Base-by-base conservation (phyloP, 306 rosid genomes). In the Quercus variabilis region DNA sequence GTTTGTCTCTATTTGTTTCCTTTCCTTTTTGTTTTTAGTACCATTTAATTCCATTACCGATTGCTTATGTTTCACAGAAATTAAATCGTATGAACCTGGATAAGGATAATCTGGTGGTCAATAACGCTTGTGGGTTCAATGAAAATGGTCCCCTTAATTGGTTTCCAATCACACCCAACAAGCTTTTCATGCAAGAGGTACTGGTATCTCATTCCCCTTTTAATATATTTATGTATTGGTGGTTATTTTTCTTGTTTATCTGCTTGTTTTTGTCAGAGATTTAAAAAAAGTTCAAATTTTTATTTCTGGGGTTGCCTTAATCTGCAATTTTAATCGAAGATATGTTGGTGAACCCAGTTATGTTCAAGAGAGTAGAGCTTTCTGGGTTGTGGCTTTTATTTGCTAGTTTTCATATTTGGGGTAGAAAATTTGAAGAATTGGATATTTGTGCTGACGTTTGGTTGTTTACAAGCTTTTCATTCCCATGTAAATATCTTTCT, bases 171-270 rank as follows among this genome's bases (percentile, higher is more conserved):
- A 82, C 90, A 60, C 92, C 98, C 84, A 91, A 87, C 83, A 91
- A 89, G 78, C 93, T 93, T 81, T 96, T 96, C 79, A 76, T 86
- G 87, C 90, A 91, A 55, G 99, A 96, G 99, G 99, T 95, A 59
- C 49, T 69, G 52, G 20, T 52, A 73, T 64, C 71, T 79, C 5
- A 12, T 68, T 43, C 74, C 80, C 71, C 69, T 57, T 17, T 71
- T 51, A 4, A 38, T 38, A 1, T 65, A 46, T 70, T 38, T 60
- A 20, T n/a, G 79, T 74, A 9, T 74, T 26, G 54, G 76, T 73
- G 43, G 11, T 58, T 79, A 57, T 31, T 54, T 8, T 26, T 13
- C n/a, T 23, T 17, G 13, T 14, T 64, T 28, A 9, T 33, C 52
- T 59, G 6, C 73, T 31, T 21, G 54, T 35, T 1, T 63, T 55